phyloP scores from a whole-genome alignment of 352 stramenopile genomes.

The Thalassiosira mediterranea region DNA sequence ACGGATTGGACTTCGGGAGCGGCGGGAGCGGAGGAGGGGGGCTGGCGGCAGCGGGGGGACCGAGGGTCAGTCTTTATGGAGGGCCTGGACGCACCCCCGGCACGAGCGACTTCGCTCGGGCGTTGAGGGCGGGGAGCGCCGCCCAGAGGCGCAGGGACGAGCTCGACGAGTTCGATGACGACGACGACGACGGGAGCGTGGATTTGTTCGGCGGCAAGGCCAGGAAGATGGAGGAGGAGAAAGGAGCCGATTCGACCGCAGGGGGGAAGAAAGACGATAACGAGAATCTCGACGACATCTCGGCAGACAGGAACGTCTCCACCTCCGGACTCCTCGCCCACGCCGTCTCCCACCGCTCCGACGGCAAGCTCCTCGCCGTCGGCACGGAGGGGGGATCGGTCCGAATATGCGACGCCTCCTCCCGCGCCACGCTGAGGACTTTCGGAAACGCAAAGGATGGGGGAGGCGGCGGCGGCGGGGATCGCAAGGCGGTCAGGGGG shows the following conservation, averaged over 20 bases:
- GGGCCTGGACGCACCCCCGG: conserved; percentile 9
- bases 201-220: conserved; percentile 35
- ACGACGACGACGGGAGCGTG: conserved; percentile 11
- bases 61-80: conserved; percentile 70
- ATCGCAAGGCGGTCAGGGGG: conserved; percentile 51
- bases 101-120: conserved; percentile 35
- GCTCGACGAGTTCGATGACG: not conserved
- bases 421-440: conserved; percentile 62
- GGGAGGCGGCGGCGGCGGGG: conserved; percentile 18
- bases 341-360: conserved; percentile 56
- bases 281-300: conserved; percentile 26
- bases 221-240: conserved; percentile 6
- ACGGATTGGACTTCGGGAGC: conserved; percentile 22
- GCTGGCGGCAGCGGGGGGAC: conserved; percentile 65
- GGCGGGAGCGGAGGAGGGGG: not conserved
- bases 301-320: conserved; percentile 64
- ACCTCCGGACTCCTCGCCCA: conserved; percentile 63
- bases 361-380: conserved; percentile 71
- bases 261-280: too few relatives aligned
- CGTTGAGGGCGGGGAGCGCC: conserved; percentile 19
- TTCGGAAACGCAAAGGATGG: conserved; percentile 40
- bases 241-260: conserved; percentile 10
- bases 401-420: conserved; percentile 66
- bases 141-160: conserved; percentile 5
- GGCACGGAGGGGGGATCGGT: conserved; percentile 66